A percentile compares a stretch with the other conserved stretches of the same genome.
phyloP scores from a whole-genome alignment of 331 rosid genomes.

The Ulmus americana region DNA sequence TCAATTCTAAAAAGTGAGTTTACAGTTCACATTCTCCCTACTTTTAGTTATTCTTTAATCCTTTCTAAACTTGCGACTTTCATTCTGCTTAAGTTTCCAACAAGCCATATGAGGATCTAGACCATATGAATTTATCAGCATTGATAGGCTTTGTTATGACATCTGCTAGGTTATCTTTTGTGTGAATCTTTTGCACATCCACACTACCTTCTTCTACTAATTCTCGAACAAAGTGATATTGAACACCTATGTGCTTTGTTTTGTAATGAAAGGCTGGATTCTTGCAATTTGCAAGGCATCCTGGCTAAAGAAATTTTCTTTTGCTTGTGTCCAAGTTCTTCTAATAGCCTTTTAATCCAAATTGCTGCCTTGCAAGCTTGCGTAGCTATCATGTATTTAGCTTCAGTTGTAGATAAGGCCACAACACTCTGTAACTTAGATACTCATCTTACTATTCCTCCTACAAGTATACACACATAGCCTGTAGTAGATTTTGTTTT shows the following conservation, averaged over 20 bases:
- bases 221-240: background rate
- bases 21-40: no score
- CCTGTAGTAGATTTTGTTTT: background rate
- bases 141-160: no score
- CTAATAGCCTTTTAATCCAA: background rate
- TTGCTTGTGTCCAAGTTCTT: background rate
- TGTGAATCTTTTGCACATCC: constrained; percentile 2
- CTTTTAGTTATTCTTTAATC: no score
- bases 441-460: background rate
- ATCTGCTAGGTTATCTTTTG: background rate
- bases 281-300: background rate
- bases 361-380: background rate
- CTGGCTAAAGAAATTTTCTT: background rate
- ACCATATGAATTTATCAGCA: no score
- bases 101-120: no score
- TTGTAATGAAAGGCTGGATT: background rate
- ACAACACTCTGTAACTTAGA: background rate
- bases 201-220: background rate
- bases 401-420: background rate
- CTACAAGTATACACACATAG: background rate
- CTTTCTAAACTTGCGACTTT: no score
- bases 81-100: no score
- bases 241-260: background rate
- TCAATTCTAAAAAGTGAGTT: no score
- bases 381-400: background rate